Conservation (phyloP, 2,329 filamentous ascomycete genomes). For the Cladophialophora chaetospira region DNA sequence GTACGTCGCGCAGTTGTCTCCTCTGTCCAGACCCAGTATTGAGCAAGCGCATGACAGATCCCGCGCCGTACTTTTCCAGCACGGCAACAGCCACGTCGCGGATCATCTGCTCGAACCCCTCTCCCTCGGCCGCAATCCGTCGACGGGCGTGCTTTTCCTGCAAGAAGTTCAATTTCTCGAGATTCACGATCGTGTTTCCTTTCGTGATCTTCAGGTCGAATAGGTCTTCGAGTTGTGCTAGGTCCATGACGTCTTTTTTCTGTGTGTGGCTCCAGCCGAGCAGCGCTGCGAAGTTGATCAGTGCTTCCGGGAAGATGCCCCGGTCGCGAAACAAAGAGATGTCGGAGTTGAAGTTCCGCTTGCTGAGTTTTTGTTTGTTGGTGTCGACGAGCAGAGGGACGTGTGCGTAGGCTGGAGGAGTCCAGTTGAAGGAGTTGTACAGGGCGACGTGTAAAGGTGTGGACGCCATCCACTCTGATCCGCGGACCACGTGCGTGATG, state of each 20-base stretch:
- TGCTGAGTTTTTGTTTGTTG: constrained; percentile 78
- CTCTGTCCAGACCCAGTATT: not conserved
- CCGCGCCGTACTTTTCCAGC: constrained; percentile 28
- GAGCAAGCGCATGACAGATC: constrained; percentile 21
- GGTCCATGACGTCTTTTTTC: constrained; percentile 69
- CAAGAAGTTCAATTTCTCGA: constrained; percentile 77
- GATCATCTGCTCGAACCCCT: constrained; percentile 45
- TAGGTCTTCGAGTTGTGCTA: constrained; percentile 70
- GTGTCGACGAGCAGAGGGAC: constrained; percentile 72
- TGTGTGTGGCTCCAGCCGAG: constrained; percentile 77
- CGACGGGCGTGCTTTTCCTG: constrained; percentile 69
- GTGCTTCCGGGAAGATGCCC: constrained; percentile 63
- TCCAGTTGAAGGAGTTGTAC: constrained; percentile 78
- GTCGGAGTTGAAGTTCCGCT: constrained; percentile 72
- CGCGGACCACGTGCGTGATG: constrained; percentile 93
- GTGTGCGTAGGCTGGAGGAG: constrained; percentile 74
- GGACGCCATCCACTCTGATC: constrained; percentile 93
- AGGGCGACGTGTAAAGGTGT: constrained; percentile 76
- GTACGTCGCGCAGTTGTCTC: constrained; percentile 48
- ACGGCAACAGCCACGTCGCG: constrained; percentile 31
- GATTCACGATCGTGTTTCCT: constrained; percentile 81
- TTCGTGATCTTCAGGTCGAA: constrained; percentile 88
- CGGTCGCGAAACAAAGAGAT: constrained; percentile 59
- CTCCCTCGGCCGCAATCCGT: constrained; percentile 50
- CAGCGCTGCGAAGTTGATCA: constrained; percentile 82